These are phyloP conservation scores for Paramyrothecium roridum DNA, from an alignment of 2,329 filamentous ascomycete species.

Conservation along the genomic window DNA sequence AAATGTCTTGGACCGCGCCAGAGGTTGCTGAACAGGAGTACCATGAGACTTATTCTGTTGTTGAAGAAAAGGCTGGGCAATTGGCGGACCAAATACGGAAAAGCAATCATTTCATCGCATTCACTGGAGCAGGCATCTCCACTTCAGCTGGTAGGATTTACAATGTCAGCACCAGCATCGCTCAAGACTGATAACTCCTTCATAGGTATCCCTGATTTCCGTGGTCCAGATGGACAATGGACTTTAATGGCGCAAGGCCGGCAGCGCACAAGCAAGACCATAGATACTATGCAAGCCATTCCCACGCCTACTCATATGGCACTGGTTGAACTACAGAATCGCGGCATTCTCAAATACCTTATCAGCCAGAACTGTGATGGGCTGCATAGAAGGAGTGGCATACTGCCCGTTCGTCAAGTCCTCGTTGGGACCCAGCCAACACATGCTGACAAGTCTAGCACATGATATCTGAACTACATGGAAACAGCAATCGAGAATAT, in stretches of 20 bases:
- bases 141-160: constrained; percentile 36
- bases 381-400: constrained; percentile 41
- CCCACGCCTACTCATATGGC: constrained; percentile 45
- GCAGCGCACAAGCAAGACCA: constrained; percentile 23
- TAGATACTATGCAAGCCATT: constrained; percentile 38
- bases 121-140: constrained; percentile 44
- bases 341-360: constrained; percentile 36
- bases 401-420: constrained; percentile 30
- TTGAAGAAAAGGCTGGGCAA: constrained; percentile 26
- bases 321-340: constrained; percentile 38
- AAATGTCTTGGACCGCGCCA: too few species aligned
- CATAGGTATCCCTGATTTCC: constrained; percentile 43
- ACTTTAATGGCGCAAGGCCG: constrained; percentile 39
- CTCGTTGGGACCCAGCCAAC: too few species aligned
- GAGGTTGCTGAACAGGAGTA: too few species aligned
- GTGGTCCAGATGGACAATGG: constrained; percentile 44
- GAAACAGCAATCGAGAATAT: constrained; percentile 43
- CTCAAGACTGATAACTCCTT: neutral
- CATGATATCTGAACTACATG: constrained; percentile 42
- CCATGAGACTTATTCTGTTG: too few species aligned
- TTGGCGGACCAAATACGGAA: constrained; percentile 33
- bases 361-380: constrained; percentile 39
- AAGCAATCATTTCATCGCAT: constrained; percentile 43
- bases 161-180: too few species aligned
- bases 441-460: constrained; percentile 20